Conservation (phyloP, 2,329 filamentous ascomycete genomes). For the Pseudogymnoascus sp. region DNA sequence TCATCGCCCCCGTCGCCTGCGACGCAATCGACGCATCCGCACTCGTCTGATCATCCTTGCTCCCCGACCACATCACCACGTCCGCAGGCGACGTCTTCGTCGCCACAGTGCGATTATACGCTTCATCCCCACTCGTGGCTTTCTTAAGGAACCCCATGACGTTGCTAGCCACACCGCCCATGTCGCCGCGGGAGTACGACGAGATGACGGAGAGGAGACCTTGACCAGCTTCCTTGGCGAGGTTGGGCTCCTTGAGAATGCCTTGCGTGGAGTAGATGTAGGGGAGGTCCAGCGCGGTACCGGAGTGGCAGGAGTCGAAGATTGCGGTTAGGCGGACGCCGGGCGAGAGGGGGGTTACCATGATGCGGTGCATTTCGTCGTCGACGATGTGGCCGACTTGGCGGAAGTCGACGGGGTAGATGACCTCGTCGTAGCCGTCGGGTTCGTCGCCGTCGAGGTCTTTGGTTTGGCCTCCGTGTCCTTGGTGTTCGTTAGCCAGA, state of each 20-base stretch:
- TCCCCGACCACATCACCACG: slow-evolving; percentile 96
- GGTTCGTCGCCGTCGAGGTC: slow-evolving; percentile 73
- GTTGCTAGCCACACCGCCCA: slow-evolving; percentile 65
- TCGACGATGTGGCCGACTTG: slow-evolving; percentile 74
- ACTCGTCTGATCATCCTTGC: slow-evolving; percentile 91
- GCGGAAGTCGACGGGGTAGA: slow-evolving; percentile 75
- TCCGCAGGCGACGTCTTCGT: slow-evolving; percentile 93
- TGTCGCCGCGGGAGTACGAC: slow-evolving; percentile 60
- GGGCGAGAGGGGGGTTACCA: slow-evolving; percentile 67
- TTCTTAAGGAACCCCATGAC: slow-evolving; percentile 84
- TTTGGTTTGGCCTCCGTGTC: slow-evolving; percentile 73
- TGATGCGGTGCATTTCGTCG: slow-evolving; percentile 68
- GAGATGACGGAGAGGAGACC: slow-evolving; percentile 52
- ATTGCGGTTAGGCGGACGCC: slow-evolving; percentile 73
- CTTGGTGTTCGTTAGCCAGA: slow-evolving; percentile 19
- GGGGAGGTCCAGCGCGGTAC: slow-evolving; percentile 56
- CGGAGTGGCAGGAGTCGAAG: slow-evolving; percentile 62
- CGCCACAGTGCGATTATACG: slow-evolving; percentile 68
- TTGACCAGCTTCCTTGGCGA: slow-evolving; percentile 59
- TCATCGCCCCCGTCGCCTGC: slow-evolving; percentile 95
- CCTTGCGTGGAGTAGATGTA: slow-evolving; percentile 63
- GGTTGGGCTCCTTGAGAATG: slow-evolving; percentile 58
- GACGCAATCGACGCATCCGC: slow-evolving; percentile 83
- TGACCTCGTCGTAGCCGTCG: slow-evolving; percentile 74
- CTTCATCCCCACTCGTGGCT: slow-evolving; percentile 67